phyloP scores from a whole-genome alignment of 2,329 filamentous ascomycete genomes.

The Apiospora kogelbergensis region DNA sequence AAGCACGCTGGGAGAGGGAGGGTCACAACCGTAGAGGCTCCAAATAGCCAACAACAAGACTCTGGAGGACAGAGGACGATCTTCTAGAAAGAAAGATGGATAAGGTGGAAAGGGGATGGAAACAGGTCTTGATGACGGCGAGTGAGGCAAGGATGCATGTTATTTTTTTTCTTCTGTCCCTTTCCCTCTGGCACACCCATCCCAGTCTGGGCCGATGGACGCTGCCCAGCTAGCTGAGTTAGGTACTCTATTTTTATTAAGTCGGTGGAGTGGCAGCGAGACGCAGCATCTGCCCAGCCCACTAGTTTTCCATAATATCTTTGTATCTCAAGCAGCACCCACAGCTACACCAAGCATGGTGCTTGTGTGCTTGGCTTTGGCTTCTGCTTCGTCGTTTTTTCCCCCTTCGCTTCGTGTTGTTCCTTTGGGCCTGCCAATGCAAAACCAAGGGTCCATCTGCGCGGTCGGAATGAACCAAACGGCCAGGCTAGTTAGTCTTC shows the following conservation, averaged over 20 bases:
- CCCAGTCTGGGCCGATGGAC: conserved; percentile 5
- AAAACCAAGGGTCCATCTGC: neutral
- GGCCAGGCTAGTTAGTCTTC: neutral
- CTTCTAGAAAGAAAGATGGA: conserved; percentile 8
- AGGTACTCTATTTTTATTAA: conserved; percentile 18
- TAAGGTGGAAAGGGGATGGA: neutral
- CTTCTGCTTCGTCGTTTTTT: neutral
- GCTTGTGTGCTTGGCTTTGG: neutral
- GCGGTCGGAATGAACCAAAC: neutral
- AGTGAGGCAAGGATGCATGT: conserved; percentile 8
- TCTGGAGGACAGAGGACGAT: conserved; percentile 5
- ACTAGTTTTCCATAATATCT: conserved; percentile 13
- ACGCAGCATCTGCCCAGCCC: conserved; percentile 11
- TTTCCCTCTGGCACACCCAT: conserved; percentile 8
- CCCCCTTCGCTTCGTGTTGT: neutral
- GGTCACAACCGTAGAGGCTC: neutral
- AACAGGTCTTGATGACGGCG: conserved; percentile 5
- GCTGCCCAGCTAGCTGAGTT: neutral
- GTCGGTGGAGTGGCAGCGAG: conserved; percentile 10
- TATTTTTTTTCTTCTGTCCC: conserved; percentile 10
- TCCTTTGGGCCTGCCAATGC: neutral
- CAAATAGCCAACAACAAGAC: conserved; percentile 1
- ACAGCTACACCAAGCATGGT: neutral
- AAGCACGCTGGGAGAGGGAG: neutral
- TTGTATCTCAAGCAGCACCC: conserved; percentile 5